Percentiles rank a stretch among this genome's conserved stretches.
Evolutionary conservation across 441 rosid species (phyloP).

Genomic region (Pelargonium fulgidum): DNA sequence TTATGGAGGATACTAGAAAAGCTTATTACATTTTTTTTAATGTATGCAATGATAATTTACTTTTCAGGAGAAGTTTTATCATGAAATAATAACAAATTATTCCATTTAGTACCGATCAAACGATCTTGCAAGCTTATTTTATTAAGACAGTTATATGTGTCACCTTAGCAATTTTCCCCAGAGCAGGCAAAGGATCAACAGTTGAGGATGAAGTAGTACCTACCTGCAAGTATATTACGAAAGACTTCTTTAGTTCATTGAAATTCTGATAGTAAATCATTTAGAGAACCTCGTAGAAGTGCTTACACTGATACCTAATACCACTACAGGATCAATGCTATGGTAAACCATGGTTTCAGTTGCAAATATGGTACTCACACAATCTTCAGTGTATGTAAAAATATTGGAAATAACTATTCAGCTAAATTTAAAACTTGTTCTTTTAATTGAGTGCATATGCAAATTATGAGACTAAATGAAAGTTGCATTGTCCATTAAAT

Average conservation of each 20-base stretch:
- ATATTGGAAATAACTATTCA: not conserved
- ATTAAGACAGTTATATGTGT: constrained; percentile 3
- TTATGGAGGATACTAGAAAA: not conserved
- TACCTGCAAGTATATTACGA: constrained; percentile 40
- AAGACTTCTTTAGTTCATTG: constrained; percentile 10
- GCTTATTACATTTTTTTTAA: not conserved
- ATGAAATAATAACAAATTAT: not conserved
- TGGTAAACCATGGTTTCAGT: not conserved
- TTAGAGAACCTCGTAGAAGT: constrained; percentile 4
- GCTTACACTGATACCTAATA: not conserved
- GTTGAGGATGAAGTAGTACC: constrained; percentile 94
- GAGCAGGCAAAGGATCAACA: constrained; percentile 58
- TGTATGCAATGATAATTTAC: not conserved
- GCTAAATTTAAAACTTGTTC: not conserved
- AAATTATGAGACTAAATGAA: too few species aligned
- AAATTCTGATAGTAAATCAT: constrained; percentile 5
- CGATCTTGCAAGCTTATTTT: not conserved
- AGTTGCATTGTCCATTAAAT: too few species aligned
- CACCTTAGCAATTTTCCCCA: constrained; percentile 71
- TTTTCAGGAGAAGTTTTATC: not conserved
- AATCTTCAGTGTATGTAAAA: not conserved
- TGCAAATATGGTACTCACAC: not conserved
- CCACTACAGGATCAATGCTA: not conserved
- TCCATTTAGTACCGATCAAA: not conserved
- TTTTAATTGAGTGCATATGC: too few species aligned